Conservation (phyloP, 805 yeast genomes). For the Cyberlindnera americana region DNA sequence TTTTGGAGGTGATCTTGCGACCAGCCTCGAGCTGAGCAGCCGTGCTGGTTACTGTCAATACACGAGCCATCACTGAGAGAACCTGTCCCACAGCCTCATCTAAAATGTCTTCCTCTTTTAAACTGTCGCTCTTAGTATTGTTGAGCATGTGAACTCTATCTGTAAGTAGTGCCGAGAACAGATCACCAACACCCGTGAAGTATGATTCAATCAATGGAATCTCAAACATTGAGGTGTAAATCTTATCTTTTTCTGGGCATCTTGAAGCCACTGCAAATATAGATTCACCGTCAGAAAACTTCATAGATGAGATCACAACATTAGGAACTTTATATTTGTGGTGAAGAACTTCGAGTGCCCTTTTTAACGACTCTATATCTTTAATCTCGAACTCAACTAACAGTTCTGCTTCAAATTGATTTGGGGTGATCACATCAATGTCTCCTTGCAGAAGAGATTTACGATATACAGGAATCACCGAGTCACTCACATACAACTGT, state of each 20-base stretch:
- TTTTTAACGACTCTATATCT: conserved; percentile 34
- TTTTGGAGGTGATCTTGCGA: conserved; percentile 41
- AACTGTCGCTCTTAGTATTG: background rate
- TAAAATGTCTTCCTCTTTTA: conserved; percentile 13
- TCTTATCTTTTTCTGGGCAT: conserved; percentile 4
- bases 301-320: conserved; percentile 66
- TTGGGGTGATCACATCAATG: conserved; percentile 82
- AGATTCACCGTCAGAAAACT: conserved; percentile 20
- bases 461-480: conserved; percentile 58
- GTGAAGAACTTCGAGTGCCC: conserved; percentile 51
- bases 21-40: conserved; percentile 37
- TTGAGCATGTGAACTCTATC: conserved; percentile 49
- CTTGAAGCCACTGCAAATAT: conserved; percentile 23
- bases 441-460: conserved; percentile 38
- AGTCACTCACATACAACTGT: conserved; percentile 56
- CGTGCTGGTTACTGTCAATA: conserved; percentile 45
- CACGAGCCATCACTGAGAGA: conserved; percentile 50
- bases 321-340: conserved; percentile 44
- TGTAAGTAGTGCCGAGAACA: conserved; percentile 74
- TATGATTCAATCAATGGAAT: conserved; percentile 69
- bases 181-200: conserved; percentile 94
- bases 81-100: conserved; percentile 48
- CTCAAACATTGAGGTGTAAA: conserved; percentile 32
- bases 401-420: conserved; percentile 83
- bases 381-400: conserved; percentile 50